Conservation (phyloP, 2,329 filamentous ascomycete species). For the Ophiosphaerella narmari region DNA sequence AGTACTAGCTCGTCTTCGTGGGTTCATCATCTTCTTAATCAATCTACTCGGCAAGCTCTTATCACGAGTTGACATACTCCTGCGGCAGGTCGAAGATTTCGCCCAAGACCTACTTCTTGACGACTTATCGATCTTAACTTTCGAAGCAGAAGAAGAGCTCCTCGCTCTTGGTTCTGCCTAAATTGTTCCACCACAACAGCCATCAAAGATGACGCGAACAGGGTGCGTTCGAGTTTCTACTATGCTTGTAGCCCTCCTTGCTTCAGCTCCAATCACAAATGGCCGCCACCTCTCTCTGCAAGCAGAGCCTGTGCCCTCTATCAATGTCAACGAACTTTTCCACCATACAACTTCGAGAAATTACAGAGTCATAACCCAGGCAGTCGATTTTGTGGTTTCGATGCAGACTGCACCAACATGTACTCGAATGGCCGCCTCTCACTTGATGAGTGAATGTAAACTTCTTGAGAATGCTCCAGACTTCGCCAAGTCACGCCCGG, state of each 20-base stretch:
- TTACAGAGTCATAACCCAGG: conserved; percentile 27
- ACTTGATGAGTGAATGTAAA: conserved; percentile 60
- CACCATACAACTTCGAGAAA: conserved; percentile 28
- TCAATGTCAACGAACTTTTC: conserved; percentile 26
- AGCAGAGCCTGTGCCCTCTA: conserved; percentile 15
- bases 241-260: background rate
- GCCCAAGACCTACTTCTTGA: no score
- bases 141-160: no score
- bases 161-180: no score
- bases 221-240: background rate
- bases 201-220: no score
- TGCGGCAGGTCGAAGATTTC: no score
- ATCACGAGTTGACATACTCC: no score
- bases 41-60: background rate
- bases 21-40: background rate
- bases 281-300: conserved; percentile 20
- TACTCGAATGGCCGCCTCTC: conserved; percentile 57
- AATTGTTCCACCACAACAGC: no score
- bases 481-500: conserved; percentile 30
- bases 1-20: background rate
- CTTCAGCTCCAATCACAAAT: background rate
- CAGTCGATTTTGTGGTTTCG: conserved; percentile 27
- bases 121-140: no score
- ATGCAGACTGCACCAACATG: conserved; percentile 48
- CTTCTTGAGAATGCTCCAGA: conserved; percentile 47